These are phyloP conservation scores for Pythium angustatum DNA, from an alignment of 352 stramenopile species.

Conservation along the genomic window DNA sequence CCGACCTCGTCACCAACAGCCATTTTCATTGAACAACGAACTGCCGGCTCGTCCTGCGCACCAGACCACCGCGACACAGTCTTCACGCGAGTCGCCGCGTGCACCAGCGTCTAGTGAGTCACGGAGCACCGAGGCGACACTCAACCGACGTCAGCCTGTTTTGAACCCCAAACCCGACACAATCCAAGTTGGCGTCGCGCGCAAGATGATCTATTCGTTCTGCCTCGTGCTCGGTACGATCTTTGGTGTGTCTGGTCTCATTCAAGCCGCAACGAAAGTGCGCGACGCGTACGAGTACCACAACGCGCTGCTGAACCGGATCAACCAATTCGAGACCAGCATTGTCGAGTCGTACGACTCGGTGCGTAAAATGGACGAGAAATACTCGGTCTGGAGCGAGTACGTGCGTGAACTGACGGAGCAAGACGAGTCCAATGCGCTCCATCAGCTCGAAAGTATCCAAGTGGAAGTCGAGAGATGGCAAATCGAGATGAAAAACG, in stretches of 20 bases:
- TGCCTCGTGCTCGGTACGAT: slow-evolving; percentile 42
- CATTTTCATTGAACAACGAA: neutral
- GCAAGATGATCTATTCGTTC: slow-evolving; percentile 38
- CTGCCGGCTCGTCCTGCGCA: neutral
- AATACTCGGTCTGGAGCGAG: slow-evolving; percentile 73
- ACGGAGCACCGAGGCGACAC: neutral
- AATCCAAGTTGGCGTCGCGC: slow-evolving; percentile 22
- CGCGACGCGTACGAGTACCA: slow-evolving; percentile 69
- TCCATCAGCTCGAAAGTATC: slow-evolving; percentile 62
- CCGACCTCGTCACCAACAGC: neutral
- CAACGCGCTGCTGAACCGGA: slow-evolving; percentile 50
- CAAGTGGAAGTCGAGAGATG: slow-evolving; percentile 72
- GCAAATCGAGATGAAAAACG: slow-evolving; percentile 72
- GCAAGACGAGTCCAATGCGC: slow-evolving; percentile 64
- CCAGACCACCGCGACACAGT: neutral
- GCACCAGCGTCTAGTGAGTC: neutral
- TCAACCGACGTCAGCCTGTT: neutral
- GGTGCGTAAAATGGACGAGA: slow-evolving; percentile 63
- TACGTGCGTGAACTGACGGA: slow-evolving; percentile 68
- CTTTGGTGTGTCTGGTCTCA: slow-evolving; percentile 55
- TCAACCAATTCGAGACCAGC: slow-evolving; percentile 59
- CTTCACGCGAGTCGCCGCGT: neutral
- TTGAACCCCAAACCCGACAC: slow-evolving; percentile 19
- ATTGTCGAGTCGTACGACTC: slow-evolving; percentile 70
- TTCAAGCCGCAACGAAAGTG: slow-evolving; percentile 49